Percentiles rank a stretch among this genome's conserved stretches.
These are phyloP conservation scores for Wallemia ichthyophaga DNA, from an alignment of 1,284 basidiomycete genomes.

Conservation along the genomic window DNA sequence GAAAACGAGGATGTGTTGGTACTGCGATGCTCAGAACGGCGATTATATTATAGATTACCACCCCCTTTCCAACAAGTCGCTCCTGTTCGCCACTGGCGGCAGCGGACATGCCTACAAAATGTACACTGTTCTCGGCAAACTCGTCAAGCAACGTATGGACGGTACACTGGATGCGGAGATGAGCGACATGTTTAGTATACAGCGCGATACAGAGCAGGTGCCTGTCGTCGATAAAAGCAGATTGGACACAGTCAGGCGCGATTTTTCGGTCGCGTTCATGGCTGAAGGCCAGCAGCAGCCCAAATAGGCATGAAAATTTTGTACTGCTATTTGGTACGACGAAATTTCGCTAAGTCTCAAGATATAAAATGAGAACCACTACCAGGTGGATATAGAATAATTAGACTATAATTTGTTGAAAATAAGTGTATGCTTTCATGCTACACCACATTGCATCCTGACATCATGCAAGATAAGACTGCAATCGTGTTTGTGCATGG, in stretches of 20 bases:
- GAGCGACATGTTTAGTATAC: slow-evolving; percentile 25
- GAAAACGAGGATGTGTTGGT: slow-evolving; percentile 15
- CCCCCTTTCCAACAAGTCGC: slow-evolving; percentile 21
- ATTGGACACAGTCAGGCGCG: neutral
- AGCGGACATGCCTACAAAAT: slow-evolving; percentile 71
- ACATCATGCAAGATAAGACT: neutral
- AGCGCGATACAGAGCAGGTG: neutral
- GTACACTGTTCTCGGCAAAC: slow-evolving; percentile 43
- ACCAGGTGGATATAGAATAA: no score
- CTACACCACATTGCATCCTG: no score
- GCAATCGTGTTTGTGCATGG: neutral
- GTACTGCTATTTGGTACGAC: no score
- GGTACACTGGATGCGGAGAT: slow-evolving; percentile 25
- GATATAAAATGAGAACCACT: no score
- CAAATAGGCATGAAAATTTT: neutral
- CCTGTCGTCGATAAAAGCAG: neutral
- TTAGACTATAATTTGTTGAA: no score
- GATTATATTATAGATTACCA: slow-evolving; percentile 46
- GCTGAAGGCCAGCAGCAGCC: neutral
- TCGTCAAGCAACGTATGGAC: slow-evolving; percentile 40
- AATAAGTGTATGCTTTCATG: no score
- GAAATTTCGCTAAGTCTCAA: no score
- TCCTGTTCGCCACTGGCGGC: slow-evolving; percentile 42
- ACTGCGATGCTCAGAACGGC: slow-evolving; percentile 18
- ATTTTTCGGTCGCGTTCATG: neutral